Conservation (phyloP, 352 stramenopile species). For the Globisporangium sylvaticum region DNA sequence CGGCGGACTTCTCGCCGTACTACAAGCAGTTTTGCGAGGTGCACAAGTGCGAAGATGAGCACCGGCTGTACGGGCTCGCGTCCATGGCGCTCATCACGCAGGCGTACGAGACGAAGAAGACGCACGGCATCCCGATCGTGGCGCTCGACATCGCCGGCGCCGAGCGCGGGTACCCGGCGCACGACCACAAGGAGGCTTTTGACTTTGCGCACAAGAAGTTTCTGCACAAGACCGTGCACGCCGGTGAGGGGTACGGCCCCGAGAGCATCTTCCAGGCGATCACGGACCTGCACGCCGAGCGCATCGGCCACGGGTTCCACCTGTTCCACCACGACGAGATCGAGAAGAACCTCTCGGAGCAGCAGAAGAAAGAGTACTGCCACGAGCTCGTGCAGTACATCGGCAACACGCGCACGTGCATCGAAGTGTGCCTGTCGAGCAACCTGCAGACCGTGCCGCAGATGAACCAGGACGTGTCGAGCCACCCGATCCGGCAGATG, state of each 20-base stretch:
- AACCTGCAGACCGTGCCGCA: slow-evolving; percentile 84
- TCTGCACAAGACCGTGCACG: slow-evolving; percentile 87
- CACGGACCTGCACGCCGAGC: slow-evolving; percentile 81
- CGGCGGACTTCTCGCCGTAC: slow-evolving; percentile 73
- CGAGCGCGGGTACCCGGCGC: slow-evolving; percentile 74
- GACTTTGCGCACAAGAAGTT: slow-evolving; percentile 87
- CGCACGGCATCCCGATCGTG: slow-evolving; percentile 72
- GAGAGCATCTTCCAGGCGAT: slow-evolving; percentile 88
- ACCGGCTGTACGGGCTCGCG: slow-evolving; percentile 76
- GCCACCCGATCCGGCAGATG: slow-evolving; percentile 79
- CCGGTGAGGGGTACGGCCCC: slow-evolving; percentile 81
- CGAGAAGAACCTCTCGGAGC: slow-evolving; percentile 43
- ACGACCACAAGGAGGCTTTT: slow-evolving; percentile 80
- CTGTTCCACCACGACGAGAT: slow-evolving; percentile 80
- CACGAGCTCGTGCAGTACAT: slow-evolving; percentile 84
- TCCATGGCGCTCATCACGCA: slow-evolving; percentile 83
- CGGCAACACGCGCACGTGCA: slow-evolving; percentile 70
- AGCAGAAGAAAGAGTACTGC: slow-evolving; percentile 57
- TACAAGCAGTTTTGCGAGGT: slow-evolving; percentile 83
- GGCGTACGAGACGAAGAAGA: slow-evolving; percentile 66
- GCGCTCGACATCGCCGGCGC: slow-evolving; percentile 83
- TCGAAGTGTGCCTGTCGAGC: slow-evolving; percentile 86
- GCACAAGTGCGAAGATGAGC: slow-evolving; percentile 62
- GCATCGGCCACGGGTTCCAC: slow-evolving; percentile 83
- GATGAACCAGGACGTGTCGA: slow-evolving; percentile 65